Conservation (phyloP, 2,329 filamentous ascomycete species). For the Sporothrix phasma region DNA sequence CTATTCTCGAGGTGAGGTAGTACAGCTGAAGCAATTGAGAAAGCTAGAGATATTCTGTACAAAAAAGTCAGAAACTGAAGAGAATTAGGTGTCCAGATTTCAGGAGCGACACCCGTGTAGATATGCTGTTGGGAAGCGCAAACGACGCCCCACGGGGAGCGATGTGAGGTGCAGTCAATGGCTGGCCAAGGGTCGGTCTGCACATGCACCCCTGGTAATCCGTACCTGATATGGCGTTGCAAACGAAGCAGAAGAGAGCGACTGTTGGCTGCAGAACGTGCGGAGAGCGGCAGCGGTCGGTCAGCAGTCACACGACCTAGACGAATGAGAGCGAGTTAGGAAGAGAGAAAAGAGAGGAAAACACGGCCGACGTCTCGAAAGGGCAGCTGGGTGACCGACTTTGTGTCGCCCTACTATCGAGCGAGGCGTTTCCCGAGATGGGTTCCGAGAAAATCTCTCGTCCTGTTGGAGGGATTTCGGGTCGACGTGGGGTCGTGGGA, state of each 20-base stretch:
- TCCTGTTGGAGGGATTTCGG: not conserved
- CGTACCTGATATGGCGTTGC: conserved; percentile 6
- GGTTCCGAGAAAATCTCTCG: not conserved
- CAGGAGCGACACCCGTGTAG: not conserved
- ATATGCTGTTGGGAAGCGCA: not conserved
- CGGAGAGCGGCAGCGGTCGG: conserved; percentile 2
- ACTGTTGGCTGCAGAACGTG: not conserved
- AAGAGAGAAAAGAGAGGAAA: not conserved
- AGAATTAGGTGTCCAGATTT: too few relatives aligned
- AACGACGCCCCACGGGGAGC: not conserved
- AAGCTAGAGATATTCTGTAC: not conserved
- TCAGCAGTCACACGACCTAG: conserved; percentile 4
- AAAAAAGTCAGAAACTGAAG: not conserved
- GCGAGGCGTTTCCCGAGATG: not conserved
- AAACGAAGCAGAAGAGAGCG: not conserved
- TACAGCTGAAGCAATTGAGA: not conserved
- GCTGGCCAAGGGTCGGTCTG: not conserved
- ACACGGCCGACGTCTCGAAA: too few relatives aligned
- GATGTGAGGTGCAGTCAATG: not conserved
- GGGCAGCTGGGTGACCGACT: not conserved
- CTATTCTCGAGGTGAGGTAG: not conserved
- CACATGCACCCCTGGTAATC: not conserved
- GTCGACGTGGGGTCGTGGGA: not conserved
- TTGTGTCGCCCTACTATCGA: not conserved
- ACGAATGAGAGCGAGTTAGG: not conserved